These are phyloP conservation scores for Starmerella riodocensis DNA, from an alignment of 805 yeast species.

Conservation along the genomic window DNA sequence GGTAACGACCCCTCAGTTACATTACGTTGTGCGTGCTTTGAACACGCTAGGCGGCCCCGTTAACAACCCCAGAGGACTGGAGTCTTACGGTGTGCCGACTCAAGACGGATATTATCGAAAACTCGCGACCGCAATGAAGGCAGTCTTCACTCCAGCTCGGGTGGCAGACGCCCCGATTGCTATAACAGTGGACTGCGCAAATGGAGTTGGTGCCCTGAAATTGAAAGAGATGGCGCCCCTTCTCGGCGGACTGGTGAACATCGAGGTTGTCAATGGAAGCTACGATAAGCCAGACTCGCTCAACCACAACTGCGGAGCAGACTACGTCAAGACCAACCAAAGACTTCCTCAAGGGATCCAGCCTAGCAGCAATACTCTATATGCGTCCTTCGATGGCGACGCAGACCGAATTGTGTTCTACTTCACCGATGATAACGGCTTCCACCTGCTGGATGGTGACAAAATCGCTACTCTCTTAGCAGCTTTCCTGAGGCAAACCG, in stretches of 20 bases:
- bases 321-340: constrained; percentile 84
- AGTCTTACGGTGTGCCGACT: constrained; percentile 44
- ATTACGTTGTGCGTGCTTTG: constrained; percentile 61
- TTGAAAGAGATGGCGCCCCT: constrained; percentile 37
- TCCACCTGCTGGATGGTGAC: constrained; percentile 67
- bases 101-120: constrained; percentile 62
- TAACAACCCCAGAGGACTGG: constrained; percentile 22
- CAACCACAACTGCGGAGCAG: constrained; percentile 86
- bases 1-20: constrained; percentile 88
- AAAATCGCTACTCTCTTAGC: constrained; percentile 81
- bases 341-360: constrained; percentile 50
- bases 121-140: constrained; percentile 40
- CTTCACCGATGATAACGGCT: constrained; percentile 28
- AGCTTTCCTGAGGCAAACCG: constrained; percentile 39
- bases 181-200: constrained; percentile 77
- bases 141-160: constrained; percentile 21
- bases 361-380: constrained; percentile 37
- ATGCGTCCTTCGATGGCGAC: constrained; percentile 90
- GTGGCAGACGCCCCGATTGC: constrained; percentile 25
- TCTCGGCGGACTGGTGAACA: constrained; percentile 32
- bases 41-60: constrained; percentile 38
- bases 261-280: constrained; percentile 38
- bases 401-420: constrained; percentile 88
- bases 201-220: constrained; percentile 91
- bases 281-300: constrained; percentile 43